Evolutionary conservation across 2,329 filamentous ascomycete genomes (phyloP).

Genomic region (Pseudocercospora eumusae): DNA sequence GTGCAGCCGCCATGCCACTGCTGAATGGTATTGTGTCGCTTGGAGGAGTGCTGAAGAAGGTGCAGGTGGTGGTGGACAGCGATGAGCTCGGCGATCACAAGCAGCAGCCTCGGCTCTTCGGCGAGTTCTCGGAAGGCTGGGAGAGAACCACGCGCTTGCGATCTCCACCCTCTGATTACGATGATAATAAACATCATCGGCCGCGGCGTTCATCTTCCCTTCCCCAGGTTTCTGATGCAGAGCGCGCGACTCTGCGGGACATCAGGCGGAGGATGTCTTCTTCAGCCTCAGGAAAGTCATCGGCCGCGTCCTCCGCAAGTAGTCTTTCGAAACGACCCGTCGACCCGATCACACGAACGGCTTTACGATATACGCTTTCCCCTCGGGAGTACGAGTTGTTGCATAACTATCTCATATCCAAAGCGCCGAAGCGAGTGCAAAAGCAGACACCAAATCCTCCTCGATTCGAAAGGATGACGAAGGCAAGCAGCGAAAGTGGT

Average conservation of each 20-base stretch:
- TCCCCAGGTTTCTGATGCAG: constrained; percentile 4
- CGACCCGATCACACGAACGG: constrained; percentile 79
- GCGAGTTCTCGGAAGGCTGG: constrained; percentile 6
- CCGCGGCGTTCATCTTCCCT: constrained; percentile 2
- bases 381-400: constrained; percentile 82
- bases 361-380: constrained; percentile 79
- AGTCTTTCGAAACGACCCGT: constrained; percentile 36
- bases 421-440: constrained; percentile 61
- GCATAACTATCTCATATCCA: constrained; percentile 78
- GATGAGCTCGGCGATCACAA: background rate
- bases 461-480: constrained; percentile 53
- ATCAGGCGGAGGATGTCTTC: constrained; percentile 21
- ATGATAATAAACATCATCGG: constrained; percentile 9
- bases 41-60: background rate
- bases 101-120: constrained; percentile 1
- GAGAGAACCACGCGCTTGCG: background rate
- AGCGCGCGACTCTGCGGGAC: constrained; percentile 1
- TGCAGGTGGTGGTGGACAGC: constrained; percentile 7
- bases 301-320: constrained; percentile 24
- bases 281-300: constrained; percentile 16
- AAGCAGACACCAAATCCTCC: constrained; percentile 54
- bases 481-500: constrained; percentile 32
- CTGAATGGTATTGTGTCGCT: background rate
- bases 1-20: background rate
- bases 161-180: constrained; percentile 3